Percentiles rank a stretch among this genome's conserved stretches.
phyloP scores from a whole-genome alignment of 2,329 filamentous ascomycete species.

The Chrysoporthe cubensis region DNA sequence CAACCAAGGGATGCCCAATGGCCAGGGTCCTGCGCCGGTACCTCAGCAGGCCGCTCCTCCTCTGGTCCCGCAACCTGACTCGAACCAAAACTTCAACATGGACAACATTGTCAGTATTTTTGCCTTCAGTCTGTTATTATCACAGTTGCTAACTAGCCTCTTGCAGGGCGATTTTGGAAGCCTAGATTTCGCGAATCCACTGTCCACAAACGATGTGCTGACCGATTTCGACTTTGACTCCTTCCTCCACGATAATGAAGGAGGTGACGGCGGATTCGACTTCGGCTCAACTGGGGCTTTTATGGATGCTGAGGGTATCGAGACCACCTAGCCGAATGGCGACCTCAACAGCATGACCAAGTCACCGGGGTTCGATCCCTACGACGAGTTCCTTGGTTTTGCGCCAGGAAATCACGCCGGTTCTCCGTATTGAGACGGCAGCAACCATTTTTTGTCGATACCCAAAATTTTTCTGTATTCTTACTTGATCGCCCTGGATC shows the following conservation, averaged over 20 bases:
- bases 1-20: slow-evolving; percentile 45
- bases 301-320: slow-evolving; percentile 63
- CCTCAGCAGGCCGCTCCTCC: slow-evolving; percentile 48
- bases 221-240: slow-evolving; percentile 72
- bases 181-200: slow-evolving; percentile 61
- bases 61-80: slow-evolving; percentile 52
- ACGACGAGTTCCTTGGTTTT: neutral
- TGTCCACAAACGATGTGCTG: slow-evolving; percentile 59
- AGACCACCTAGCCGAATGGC: slow-evolving; percentile 21
- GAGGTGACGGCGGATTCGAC: slow-evolving; percentile 55
- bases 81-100: slow-evolving; percentile 53
- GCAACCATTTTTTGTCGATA: slow-evolving; percentile 30
- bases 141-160: slow-evolving; percentile 28
- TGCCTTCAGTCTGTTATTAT: slow-evolving; percentile 11
- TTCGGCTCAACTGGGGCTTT: slow-evolving; percentile 56
- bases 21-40: slow-evolving; percentile 49
- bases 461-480: slow-evolving; percentile 29
- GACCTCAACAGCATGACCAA: neutral
- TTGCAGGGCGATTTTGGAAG: slow-evolving; percentile 45
- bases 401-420: neutral
- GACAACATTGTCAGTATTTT: slow-evolving; percentile 52
- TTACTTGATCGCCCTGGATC: slow-evolving; percentile 25
- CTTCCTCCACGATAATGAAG: slow-evolving; percentile 64
- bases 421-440: slow-evolving; percentile 7
- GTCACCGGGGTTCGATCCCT: neutral